Evolutionary conservation across 371 early-diverging fungal genomes (phyloP).

Genomic region (Mucor mucedo): DNA sequence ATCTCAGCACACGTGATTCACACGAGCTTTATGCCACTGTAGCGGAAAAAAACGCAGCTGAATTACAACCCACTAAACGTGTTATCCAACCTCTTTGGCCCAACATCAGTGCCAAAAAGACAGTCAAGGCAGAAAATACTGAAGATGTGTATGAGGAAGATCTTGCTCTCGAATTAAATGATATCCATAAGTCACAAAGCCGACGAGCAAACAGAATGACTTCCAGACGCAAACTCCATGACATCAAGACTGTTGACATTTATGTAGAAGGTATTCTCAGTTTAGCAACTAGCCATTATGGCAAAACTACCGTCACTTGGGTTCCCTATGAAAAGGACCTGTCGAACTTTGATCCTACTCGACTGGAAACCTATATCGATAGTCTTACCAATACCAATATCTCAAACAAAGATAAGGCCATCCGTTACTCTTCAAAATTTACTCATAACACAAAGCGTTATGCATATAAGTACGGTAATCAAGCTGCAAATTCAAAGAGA

Average conservation of each 20-base stretch:
- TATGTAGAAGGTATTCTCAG: slow-evolving; percentile 16
- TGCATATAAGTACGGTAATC: too few relatives aligned
- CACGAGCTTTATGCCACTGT: slow-evolving; percentile 19
- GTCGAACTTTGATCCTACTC: neutral
- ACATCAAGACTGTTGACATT: slow-evolving; percentile 12
- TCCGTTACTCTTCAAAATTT: too few relatives aligned
- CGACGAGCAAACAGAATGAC: slow-evolving; percentile 7
- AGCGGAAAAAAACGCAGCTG: slow-evolving; percentile 21
- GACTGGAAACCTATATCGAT: too few relatives aligned
- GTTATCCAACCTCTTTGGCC: slow-evolving; percentile 21
- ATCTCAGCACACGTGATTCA: slow-evolving; percentile 1
- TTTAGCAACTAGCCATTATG: slow-evolving; percentile 3
- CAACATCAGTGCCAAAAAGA: neutral
- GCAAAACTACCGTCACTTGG: slow-evolving; percentile 1
- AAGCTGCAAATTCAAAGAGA: too few relatives aligned
- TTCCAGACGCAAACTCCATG: slow-evolving; percentile 7
- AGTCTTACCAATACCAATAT: too few relatives aligned
- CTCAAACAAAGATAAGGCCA: too few relatives aligned
- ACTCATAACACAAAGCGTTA: too few relatives aligned
- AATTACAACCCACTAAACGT: slow-evolving; percentile 16
- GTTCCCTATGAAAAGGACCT: slow-evolving; percentile 2
- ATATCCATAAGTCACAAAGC: slow-evolving; percentile 13
- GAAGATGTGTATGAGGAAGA: slow-evolving; percentile 8
- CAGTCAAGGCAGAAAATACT: neutral
- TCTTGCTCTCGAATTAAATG: slow-evolving; percentile 7